Conservation (phyloP, 176 grass and related monocot genomes). For the Ensete ventricosum region DNA sequence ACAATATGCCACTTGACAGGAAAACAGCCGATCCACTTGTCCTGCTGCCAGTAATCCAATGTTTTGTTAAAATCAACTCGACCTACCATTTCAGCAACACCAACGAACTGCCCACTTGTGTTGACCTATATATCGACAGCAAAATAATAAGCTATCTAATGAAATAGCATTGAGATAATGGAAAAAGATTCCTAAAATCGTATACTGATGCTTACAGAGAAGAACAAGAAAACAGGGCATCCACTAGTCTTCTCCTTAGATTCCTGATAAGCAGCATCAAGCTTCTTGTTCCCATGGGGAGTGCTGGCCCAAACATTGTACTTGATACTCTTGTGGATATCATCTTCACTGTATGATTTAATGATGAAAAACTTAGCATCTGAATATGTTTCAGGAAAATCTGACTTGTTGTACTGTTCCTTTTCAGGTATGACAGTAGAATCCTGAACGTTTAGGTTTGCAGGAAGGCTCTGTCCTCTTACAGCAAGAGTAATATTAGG, state of each 20-base stretch:
- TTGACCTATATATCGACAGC: constrained; percentile 13
- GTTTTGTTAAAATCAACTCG: constrained; percentile 24
- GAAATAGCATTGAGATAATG: neutral
- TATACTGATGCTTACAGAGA: constrained; percentile 19
- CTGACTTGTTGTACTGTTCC: constrained; percentile 22
- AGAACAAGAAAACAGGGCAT: constrained; percentile 25
- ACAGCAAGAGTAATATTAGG: constrained; percentile 21
- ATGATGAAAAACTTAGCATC: constrained; percentile 24
- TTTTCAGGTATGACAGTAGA: neutral
- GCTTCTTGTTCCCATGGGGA: constrained; percentile 27
- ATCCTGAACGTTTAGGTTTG: neutral
- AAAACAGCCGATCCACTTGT: constrained; percentile 29
- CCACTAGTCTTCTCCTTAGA: constrained; percentile 12
- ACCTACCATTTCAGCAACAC: constrained; percentile 24
- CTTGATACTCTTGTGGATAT: constrained; percentile 30
- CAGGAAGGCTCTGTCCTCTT: constrained; percentile 30
- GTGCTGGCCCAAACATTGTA: constrained; percentile 30
- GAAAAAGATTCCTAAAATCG: neutral
- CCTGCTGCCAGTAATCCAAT: constrained; percentile 26
- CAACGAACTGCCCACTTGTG: constrained; percentile 23
- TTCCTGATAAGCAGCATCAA: constrained; percentile 26
- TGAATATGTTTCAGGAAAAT: constrained; percentile 16
- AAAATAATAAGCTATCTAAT: neutral
- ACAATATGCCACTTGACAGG: constrained; percentile 29
- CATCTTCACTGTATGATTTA: constrained; percentile 30